phyloP scores from a whole-genome alignment of 148 eudicot genomes.

The Vaccinium corymbosum region DNA sequence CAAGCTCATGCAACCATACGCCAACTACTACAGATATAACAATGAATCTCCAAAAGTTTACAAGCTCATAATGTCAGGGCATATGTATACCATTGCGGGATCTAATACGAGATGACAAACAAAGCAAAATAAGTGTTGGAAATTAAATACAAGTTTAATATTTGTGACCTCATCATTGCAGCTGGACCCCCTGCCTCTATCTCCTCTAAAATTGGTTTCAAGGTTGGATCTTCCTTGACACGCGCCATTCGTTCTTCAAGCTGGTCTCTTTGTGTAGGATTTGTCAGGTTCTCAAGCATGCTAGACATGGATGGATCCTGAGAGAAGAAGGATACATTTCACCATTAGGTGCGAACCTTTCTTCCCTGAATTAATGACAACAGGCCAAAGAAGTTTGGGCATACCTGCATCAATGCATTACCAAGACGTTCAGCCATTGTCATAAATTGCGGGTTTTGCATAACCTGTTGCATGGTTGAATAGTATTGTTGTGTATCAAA shows the following conservation, averaged over 20 bases:
- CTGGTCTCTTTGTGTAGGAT: constrained; percentile 72
- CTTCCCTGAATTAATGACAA: background rate
- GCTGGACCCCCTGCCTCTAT: constrained; percentile 94
- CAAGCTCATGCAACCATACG: background rate
- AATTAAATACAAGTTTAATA: background rate
- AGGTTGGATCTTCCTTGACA: constrained; percentile 86
- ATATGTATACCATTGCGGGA: background rate
- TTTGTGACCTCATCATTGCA: constrained; percentile 91
- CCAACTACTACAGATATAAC: background rate
- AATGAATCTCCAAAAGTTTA: background rate
- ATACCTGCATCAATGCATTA: constrained; percentile 88
- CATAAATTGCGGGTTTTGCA: constrained; percentile 97
- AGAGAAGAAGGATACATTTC: constrained; percentile 3
- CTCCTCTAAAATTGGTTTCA: constrained; percentile 92
- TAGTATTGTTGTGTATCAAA: constrained; percentile 83
- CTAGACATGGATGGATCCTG: constrained; percentile 98
- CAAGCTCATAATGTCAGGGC: background rate
- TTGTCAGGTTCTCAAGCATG: constrained; percentile 81
- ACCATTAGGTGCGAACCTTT: background rate
- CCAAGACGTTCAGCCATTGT: constrained; percentile 97
- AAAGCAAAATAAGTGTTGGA: background rate
- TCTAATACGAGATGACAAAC: background rate
- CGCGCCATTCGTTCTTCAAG: constrained; percentile 87
- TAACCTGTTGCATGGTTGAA: constrained; percentile 89
- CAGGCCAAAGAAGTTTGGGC: background rate